Conservation (phyloP, 2,329 filamentous ascomycete species). For the Escovopsis sp. region DNA sequence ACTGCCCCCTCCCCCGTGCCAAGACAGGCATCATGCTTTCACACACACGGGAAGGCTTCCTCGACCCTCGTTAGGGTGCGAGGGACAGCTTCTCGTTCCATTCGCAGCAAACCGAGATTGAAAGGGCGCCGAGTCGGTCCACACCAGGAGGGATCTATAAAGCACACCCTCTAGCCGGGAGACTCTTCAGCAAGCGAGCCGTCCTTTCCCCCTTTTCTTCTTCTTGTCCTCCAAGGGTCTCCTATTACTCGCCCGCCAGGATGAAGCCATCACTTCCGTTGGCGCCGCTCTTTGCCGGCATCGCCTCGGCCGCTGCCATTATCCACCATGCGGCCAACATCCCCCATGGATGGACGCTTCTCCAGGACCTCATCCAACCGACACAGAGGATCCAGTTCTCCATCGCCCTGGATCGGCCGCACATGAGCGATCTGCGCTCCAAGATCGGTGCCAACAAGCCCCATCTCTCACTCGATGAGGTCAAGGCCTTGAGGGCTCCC, state of each 20-base stretch:
- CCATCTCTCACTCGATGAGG: constrained; percentile 22
- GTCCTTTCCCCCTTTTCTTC: neutral
- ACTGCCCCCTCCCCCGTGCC: no score
- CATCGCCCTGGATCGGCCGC: constrained; percentile 19
- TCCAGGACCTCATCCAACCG: constrained; percentile 10
- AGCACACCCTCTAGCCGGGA: no score
- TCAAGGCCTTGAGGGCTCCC: constrained; percentile 22
- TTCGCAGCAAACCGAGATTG: no score
- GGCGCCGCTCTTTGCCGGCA: constrained; percentile 11
- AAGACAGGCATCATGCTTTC: no score
- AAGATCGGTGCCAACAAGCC: constrained; percentile 11
- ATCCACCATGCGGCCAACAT: constrained; percentile 15
- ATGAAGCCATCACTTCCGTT: constrained; percentile 5
- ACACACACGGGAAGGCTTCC: no score
- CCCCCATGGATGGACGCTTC: constrained; percentile 17
- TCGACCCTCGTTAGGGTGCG: no score
- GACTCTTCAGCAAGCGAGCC: no score
- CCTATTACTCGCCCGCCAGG: constrained; percentile 3
- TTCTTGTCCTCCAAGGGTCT: neutral
- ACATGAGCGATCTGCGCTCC: constrained; percentile 13
- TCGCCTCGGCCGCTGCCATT: constrained; percentile 10
- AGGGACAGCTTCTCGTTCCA: no score
- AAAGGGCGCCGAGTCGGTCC: no score
- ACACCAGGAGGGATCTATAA: no score
- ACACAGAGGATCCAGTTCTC: constrained; percentile 15